These are phyloP conservation scores for Globisporangium sylvaticum DNA, from an alignment of 352 stramenopile species.

Conservation along the genomic window DNA sequence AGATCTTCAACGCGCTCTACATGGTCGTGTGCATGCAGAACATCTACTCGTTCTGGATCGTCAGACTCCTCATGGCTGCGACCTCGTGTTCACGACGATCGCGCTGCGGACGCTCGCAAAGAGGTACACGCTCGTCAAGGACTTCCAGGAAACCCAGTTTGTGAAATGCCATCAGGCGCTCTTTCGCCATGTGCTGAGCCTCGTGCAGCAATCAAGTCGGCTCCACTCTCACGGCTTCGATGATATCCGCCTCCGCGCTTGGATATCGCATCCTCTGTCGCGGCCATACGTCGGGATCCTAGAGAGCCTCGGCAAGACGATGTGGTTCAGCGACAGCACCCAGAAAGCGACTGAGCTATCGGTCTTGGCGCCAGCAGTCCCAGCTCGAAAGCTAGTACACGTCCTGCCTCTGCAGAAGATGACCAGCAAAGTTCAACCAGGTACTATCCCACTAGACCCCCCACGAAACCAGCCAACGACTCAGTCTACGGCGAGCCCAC, in stretches of 20 bases:
- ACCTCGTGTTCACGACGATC: not conserved
- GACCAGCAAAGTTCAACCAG: not conserved
- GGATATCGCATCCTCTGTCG: not conserved
- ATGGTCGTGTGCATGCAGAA: constrained; percentile 17
- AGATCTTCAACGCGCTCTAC: constrained; percentile 39
- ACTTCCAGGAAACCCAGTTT: not conserved
- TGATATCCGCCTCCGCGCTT: not conserved
- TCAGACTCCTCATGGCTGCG: not conserved
- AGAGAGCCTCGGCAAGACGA: not conserved
- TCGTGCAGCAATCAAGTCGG: not conserved
- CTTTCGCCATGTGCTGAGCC: not conserved
- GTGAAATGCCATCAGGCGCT: not conserved
- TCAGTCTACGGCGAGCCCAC: not conserved
- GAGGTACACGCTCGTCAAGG: not conserved
- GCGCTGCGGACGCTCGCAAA: not conserved
- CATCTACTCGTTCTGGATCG: constrained; percentile 4
- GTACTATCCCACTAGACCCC: too few species aligned
- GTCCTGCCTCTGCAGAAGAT: not conserved
- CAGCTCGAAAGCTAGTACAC: not conserved
- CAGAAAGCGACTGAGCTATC: not conserved
- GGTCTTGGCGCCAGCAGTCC: not conserved
- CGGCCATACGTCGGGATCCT: not conserved
- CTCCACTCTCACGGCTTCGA: not conserved
- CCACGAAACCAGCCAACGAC: too few species aligned
- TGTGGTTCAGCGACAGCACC: not conserved